These are phyloP conservation scores for Sclerotinia subarctica DNA, from an alignment of 2,329 filamentous ascomycete genomes.

Conservation along the genomic window DNA sequence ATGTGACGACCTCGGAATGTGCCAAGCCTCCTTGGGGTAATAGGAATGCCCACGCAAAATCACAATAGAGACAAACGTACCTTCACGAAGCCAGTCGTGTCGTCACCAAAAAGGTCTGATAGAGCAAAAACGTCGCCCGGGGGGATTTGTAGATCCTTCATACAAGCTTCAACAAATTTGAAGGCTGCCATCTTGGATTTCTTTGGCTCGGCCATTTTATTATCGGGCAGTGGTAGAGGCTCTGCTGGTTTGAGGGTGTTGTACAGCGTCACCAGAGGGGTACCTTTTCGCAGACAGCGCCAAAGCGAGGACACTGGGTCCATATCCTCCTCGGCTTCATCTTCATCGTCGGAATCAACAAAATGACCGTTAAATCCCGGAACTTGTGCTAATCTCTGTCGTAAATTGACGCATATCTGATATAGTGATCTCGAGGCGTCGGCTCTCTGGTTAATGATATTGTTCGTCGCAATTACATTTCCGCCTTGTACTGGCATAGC, in stretches of 20 bases:
- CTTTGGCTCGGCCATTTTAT: conserved; percentile 64
- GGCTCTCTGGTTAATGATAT: conserved; percentile 96
- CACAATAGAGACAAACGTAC: conserved; percentile 43
- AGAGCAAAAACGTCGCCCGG: conserved; percentile 87
- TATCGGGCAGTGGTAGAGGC: conserved; percentile 61
- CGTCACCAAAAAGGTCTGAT: conserved; percentile 84
- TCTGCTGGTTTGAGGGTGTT: conserved; percentile 74
- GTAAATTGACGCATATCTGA: conserved; percentile 87
- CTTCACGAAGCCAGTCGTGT: conserved; percentile 97
- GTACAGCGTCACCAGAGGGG: conserved; percentile 83
- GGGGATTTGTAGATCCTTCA: conserved; percentile 73
- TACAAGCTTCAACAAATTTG: conserved; percentile 87
- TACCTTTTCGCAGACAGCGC: conserved; percentile 79
- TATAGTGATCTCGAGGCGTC: conserved; percentile 90
- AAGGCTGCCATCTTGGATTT: conserved; percentile 84
- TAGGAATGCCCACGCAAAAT: neutral
- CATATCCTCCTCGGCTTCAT: conserved; percentile 60
- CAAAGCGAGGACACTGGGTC: conserved; percentile 90
- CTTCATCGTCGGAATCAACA: conserved; percentile 66
- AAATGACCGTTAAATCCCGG: conserved; percentile 78
- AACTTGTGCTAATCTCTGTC: conserved; percentile 76
- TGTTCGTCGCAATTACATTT: conserved; percentile 73
- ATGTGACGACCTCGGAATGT: neutral
- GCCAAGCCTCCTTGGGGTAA: neutral
- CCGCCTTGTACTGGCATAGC: conserved; percentile 47